Base-by-base conservation (phyloP, 495 filamentous ascomycete species). In the Penicillium bialowiezense region DNA sequence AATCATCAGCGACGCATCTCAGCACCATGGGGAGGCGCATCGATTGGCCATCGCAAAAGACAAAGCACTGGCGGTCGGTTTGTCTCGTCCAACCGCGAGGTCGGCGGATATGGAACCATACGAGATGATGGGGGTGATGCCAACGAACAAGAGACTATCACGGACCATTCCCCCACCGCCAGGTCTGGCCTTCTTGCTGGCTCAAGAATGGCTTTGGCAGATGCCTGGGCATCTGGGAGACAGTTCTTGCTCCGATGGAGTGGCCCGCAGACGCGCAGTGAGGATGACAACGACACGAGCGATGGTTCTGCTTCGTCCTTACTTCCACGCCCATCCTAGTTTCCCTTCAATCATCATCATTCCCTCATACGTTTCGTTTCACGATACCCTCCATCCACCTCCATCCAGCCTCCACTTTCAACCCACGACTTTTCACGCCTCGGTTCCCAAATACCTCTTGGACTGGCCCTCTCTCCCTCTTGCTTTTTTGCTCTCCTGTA, bases 101-200 rank as follows among this genome's bases (percentile, higher is more conserved):
- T 26, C n/a, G 32, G 39, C 18, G 62, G 56, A 14, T 70, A 72
- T 42, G 69, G 67, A 34, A 61, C 67, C 7, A 56, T 62, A 23
- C 59, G 54, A 44, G 62, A 67, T 23, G 39, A 48, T 28, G 54
- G 41, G 1, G 34, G 29, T 37, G 41, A 52, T 19, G 39, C 17
- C 6, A 38, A 19, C 12, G 37, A 21, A 4, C 39, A 40, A 2
- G 38, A 41, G 2, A 50, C 40, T 2, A 5, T 10, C 19, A 13
- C 9, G n/a, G 0, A 12, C 13, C 29, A 28, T 32, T 3, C 46
- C n/a, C 42, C 37, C 9, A 33, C 29, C 5, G 5, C 50, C 31
- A 15, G 14, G 1, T 36, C 39, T 14, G 37, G 55, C 23, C 40
- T 63, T 57, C 61, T 73, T 55, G 64, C 58, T n/a, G 64, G 63